Base-by-base conservation (phyloP, 257 asterid species). In the Eucommia ulmoides region DNA sequence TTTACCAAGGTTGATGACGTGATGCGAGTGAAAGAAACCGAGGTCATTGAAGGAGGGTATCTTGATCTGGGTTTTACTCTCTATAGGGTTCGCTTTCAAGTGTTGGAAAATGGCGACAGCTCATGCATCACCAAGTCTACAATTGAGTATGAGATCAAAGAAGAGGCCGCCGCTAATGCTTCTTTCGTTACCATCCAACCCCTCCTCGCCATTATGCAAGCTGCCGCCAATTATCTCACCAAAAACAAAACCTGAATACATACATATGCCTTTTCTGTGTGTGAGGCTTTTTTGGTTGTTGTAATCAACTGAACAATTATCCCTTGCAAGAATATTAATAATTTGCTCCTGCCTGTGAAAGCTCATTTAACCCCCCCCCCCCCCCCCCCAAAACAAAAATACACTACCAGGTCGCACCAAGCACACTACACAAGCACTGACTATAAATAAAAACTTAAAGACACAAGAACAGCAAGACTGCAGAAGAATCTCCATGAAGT, bases 11-110 rank as follows among this genome's bases (percentile, higher is more conserved):
- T 61, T 24, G 73, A 61, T 47, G 57, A 61, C 7, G 56, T 51
- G 50, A 66, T 60, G 26, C 42, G 57, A 41, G 49, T 66, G 22
- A 66, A 66, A 17, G 45, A 21, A 56, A 48, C 64, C 0, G 48
- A 66, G 26, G 15, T 55, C 1, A 49, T 55, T 1, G 72, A 66
- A 55, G 72, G 72, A 1, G 64, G 67, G 3, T 45, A 15, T 25
- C 58, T 60, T 45, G 62, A 66, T 46, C 3, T 66, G n/a, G 67
- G 72, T 9, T 66, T 66, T 54, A 55, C 16, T 14, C 45, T 48
- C 38, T 60, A 50, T 55, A 22, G 45, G 12, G 67, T 47, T 33
- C 35, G 61, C 1, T 23, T 53, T 22, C 45, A 61, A 35, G 20
- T 61, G 10, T 23, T 38, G n/a, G 45, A 38, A 3, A 38, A 38